Conservation (phyloP, 2,329 filamentous ascomycete species). For the Ceratocystis lukuohia region DNA sequence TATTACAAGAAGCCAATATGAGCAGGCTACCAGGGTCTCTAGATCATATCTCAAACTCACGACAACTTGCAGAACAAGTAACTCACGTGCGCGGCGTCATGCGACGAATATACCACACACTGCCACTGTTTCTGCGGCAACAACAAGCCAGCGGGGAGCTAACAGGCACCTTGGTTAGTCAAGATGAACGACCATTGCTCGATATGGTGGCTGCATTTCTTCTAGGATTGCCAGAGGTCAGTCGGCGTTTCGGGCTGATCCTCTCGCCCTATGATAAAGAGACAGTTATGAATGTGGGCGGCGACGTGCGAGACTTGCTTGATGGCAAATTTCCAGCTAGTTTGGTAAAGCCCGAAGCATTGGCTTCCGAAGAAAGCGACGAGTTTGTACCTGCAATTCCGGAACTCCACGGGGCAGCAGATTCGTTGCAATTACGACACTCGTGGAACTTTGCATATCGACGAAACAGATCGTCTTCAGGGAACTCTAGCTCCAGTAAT, state of each 20-base stretch:
- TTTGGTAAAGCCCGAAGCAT: conserved; percentile 10
- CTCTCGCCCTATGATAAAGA: background rate
- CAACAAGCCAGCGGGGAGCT: background rate
- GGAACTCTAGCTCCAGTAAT: background rate
- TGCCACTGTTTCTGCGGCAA: conserved; percentile 10
- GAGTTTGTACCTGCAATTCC: conserved; percentile 14
- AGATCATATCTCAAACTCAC: background rate
- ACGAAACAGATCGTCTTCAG: background rate
- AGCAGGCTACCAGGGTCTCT: background rate
- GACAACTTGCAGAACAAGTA: conserved; percentile 7
- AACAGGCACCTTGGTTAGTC: background rate
- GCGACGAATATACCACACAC: background rate
- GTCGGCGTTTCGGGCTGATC: conserved; percentile 10
- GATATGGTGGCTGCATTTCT: conserved; percentile 12
- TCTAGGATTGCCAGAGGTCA: conserved; percentile 10
- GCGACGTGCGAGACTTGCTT: conserved; percentile 14
- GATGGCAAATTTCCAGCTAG: conserved; percentile 12
- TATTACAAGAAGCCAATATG: background rate
- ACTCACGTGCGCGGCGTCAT: conserved; percentile 4
- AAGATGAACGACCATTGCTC: background rate
- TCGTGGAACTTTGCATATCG: conserved; percentile 10
- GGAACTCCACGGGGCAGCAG: background rate
- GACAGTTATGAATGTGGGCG: conserved; percentile 9
- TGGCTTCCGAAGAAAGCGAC: background rate
- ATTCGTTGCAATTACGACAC: conserved; percentile 9